These are phyloP conservation scores for Parachaetomium inaequale DNA, from an alignment of 495 filamentous ascomycete species.

Conservation along the genomic window DNA sequence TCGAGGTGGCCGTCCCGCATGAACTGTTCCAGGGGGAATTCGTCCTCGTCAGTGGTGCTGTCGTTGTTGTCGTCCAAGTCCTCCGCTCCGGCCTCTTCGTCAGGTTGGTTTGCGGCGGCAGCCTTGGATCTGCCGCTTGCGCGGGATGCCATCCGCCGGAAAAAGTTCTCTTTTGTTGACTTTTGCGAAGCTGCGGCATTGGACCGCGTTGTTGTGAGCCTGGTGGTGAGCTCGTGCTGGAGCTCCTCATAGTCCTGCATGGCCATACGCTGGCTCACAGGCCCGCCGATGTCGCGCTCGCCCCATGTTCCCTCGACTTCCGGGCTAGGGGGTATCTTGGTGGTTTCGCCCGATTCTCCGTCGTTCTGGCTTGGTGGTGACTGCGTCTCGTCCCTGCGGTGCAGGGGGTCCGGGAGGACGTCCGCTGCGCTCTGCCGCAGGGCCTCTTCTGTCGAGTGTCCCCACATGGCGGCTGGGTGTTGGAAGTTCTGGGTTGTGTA, in stretches of 20 bases:
- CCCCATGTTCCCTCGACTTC: conserved; percentile 67
- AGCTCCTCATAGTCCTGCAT: conserved; percentile 71
- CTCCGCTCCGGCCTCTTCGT: not conserved
- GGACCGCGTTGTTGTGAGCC: conserved; percentile 14
- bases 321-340: conserved; percentile 15
- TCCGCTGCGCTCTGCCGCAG: conserved; percentile 24
- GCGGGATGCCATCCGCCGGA: conserved; percentile 23
- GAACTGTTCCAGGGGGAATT: conserved; percentile 70
- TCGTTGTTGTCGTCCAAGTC: conserved; percentile 42
- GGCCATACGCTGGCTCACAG: conserved; percentile 58
- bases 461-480: conserved; percentile 11
- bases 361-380: not conserved
- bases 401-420: conserved; percentile 22
- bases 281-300: conserved; percentile 62
- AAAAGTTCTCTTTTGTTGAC: conserved; percentile 18
- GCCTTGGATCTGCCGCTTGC: conserved; percentile 18
- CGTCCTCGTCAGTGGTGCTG: conserved; percentile 33
- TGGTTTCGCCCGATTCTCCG: conserved; percentile 16
- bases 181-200: conserved; percentile 18
- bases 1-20: conserved; percentile 78
- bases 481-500: not conserved
- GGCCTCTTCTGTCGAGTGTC: conserved; percentile 20
- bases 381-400: conserved; percentile 25
- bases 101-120: not conserved
- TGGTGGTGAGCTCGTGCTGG: conserved; percentile 58